These are phyloP conservation scores for Eucalyptus globulus DNA, from an alignment of 345 rosid genomes.

Conservation along the genomic window DNA sequence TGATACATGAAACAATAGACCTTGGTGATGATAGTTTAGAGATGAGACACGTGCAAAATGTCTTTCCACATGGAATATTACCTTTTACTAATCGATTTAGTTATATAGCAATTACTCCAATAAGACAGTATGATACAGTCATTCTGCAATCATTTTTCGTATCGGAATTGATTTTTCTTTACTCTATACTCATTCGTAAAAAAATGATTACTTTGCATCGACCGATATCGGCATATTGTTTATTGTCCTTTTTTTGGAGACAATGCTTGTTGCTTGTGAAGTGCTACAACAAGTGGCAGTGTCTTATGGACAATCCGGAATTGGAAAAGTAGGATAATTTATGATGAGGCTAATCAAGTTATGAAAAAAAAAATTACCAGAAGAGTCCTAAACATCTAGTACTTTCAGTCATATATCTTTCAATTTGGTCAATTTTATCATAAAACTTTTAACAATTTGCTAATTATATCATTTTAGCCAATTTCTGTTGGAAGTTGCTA, in stretches of 20 bases:
- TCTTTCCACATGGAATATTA: background rate
- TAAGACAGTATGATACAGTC: background rate
- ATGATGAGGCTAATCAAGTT: too few relatives aligned
- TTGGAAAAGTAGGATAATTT: too few relatives aligned
- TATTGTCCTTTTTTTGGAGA: background rate
- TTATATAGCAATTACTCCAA: background rate
- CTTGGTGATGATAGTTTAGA: background rate
- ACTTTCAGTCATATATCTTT: too few relatives aligned
- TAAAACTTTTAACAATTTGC: too few relatives aligned
- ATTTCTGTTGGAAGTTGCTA: too few relatives aligned
- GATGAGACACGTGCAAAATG: background rate
- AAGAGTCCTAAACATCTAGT: too few relatives aligned
- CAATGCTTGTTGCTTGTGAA: background rate
- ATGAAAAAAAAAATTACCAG: too few relatives aligned
- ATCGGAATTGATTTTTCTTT: background rate
- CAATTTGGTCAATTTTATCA: too few relatives aligned
- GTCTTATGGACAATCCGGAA: background rate
- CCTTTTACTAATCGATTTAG: background rate
- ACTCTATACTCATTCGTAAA: background rate
- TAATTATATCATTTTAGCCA: too few relatives aligned
- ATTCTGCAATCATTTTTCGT: background rate
- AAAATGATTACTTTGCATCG: background rate
- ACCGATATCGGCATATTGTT: background rate
- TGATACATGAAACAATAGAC: background rate
- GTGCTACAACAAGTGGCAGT: background rate